phyloP scores from a whole-genome alignment of 129 eudicot genomes.

The Erigeron canadensis region DNA sequence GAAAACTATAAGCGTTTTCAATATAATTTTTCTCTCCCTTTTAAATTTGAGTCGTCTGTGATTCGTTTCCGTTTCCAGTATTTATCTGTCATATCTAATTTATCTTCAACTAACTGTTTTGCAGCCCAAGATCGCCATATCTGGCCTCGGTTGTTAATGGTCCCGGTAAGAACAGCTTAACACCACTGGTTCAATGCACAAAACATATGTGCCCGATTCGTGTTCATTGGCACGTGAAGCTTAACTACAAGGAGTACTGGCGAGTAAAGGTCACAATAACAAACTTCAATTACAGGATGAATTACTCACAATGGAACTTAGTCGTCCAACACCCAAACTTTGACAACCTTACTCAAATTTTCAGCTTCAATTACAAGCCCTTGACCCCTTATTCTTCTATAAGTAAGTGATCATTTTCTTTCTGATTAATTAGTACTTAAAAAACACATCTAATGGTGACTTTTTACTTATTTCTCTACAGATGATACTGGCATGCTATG shows the following conservation, averaged over 20 bases:
- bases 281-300: conserved; percentile 91
- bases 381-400: conserved; percentile 70
- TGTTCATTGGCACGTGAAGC: conserved; percentile 95
- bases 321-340: conserved; percentile 94
- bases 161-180: conserved; percentile 49
- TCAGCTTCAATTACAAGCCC: conserved; percentile 94
- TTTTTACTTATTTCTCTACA: conserved; percentile 26
- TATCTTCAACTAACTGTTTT: conserved; percentile 19
- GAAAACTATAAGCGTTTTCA: no score
- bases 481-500: conserved; percentile 98
- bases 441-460: conserved; percentile 11
- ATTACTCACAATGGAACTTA: conserved; percentile 85
- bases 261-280: conserved; percentile 89
- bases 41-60: background rate
- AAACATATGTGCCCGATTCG: conserved; percentile 97
- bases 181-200: conserved; percentile 94
- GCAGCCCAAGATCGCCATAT: conserved; percentile 71
- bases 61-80: background rate
- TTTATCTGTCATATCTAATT: background rate
- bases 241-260: conserved; percentile 95
- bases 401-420: conserved; percentile 52
- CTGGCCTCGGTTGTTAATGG: conserved; percentile 79
- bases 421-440: background rate
- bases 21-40: no score
- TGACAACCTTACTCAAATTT: conserved; percentile 77